Evolutionary conservation across 768 basidiomycete species (phyloP).

Genomic region (Leccinum rimulosum): DNA sequence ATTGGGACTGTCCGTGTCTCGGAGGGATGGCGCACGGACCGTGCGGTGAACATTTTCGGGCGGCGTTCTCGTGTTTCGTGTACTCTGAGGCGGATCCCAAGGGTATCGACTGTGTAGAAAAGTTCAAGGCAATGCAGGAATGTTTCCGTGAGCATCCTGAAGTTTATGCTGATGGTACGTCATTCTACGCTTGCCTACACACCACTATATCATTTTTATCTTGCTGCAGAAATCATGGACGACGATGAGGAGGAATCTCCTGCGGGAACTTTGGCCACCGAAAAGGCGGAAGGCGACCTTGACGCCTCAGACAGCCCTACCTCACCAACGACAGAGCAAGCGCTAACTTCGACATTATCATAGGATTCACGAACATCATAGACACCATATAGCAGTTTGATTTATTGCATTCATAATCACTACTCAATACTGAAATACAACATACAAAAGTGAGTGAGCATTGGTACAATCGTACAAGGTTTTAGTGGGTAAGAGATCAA

Average conservation of each 20-base stretch:
- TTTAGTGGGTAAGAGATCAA: slow-evolving; percentile 15
- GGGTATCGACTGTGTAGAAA: slow-evolving; percentile 96
- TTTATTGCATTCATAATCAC: slow-evolving; percentile 31
- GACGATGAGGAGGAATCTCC: slow-evolving; percentile 55
- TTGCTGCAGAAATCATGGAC: slow-evolving; percentile 57
- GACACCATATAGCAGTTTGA: slow-evolving; percentile 22
- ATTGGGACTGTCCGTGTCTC: slow-evolving; percentile 99
- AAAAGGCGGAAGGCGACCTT: slow-evolving; percentile 9
- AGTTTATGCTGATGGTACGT: slow-evolving; percentile 89
- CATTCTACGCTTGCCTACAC: background rate
- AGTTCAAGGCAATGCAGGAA: slow-evolving; percentile 96
- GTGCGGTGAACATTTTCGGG: slow-evolving; percentile 89
- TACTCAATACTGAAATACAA: slow-evolving; percentile 26
- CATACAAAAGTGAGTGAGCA: slow-evolving; percentile 11
- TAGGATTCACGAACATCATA: slow-evolving; percentile 20
- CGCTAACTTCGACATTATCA: slow-evolving; percentile 13
- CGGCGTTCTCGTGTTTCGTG: slow-evolving; percentile 96
- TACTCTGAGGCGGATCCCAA: slow-evolving; percentile 94
- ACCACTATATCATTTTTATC: slow-evolving; percentile 3
- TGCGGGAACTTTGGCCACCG: background rate
- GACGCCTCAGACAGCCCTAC: slow-evolving; percentile 3
- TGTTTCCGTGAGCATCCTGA: slow-evolving; percentile 97
- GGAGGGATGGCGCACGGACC: slow-evolving; percentile 99
- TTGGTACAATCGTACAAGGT: slow-evolving; percentile 4
- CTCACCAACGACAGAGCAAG: slow-evolving; percentile 9